A percentile compares a stretch with the other conserved stretches of the same genome.
Conservation (phyloP, 2,329 filamentous ascomycete species). For the Claviceps sp. region DNA sequence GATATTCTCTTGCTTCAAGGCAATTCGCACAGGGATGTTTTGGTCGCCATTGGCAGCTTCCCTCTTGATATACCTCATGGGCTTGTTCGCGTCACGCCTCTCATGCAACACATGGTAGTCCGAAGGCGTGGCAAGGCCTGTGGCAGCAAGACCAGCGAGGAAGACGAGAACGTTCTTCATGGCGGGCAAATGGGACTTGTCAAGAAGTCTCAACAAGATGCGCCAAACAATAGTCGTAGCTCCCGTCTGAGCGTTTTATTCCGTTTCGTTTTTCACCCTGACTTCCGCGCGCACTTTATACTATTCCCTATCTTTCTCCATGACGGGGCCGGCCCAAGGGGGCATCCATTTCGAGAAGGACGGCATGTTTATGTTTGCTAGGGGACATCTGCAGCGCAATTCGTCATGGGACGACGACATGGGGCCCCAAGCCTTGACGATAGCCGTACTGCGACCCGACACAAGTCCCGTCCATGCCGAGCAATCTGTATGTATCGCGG, state of each 20-base stretch:
- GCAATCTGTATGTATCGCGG: no score
- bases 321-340: neutral
- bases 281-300: neutral
- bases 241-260: no score
- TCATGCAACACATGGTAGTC: constrained; percentile 19
- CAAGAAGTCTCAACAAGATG: neutral
- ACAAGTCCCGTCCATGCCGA: neutral
- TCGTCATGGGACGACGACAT: neutral
- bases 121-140: constrained; percentile 8
- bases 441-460: neutral
- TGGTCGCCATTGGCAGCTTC: constrained; percentile 8
- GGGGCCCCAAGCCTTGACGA: neutral
- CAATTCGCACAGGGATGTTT: constrained; percentile 27
- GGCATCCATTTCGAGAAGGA: neutral
- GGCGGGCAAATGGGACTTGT: neutral
- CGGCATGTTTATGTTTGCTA: neutral
- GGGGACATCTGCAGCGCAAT: neutral
- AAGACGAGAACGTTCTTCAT: constrained; percentile 11
- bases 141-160: constrained; percentile 9
- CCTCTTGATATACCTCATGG: constrained; percentile 14
- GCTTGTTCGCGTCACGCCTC: constrained; percentile 10
- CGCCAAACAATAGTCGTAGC: neutral
- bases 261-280: neutral
- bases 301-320: neutral
- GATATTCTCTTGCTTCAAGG: constrained; percentile 31